These are phyloP conservation scores for Durio zibethinus DNA, from an alignment of 345 rosid genomes.

Conservation along the genomic window DNA sequence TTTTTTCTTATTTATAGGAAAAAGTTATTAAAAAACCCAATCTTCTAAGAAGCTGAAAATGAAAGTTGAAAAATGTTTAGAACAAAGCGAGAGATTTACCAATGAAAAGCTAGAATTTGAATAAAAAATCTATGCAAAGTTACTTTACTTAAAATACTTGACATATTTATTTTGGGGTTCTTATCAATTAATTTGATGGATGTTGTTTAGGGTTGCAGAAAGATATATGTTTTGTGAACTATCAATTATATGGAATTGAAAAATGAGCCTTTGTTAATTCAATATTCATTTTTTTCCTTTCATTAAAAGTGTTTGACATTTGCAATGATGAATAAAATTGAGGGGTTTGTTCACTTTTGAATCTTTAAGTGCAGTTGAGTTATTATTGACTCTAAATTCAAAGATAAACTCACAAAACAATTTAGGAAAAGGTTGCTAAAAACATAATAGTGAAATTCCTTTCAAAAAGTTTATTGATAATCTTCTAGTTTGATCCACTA, in stretches of 20 bases:
- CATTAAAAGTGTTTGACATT: no score
- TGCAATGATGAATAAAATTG: no score
- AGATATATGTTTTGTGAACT: constrained; percentile 75
- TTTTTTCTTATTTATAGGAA: constrained; percentile 50
- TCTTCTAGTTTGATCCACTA: constrained; percentile 12
- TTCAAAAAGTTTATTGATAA: neutral
- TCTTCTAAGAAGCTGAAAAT: constrained; percentile 57
- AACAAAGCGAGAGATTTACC: constrained; percentile 57
- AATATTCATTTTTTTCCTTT: neutral
- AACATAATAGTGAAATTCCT: no score
- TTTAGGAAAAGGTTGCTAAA: no score
- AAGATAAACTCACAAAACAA: no score
- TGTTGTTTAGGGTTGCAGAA: constrained; percentile 39
- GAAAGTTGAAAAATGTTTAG: constrained; percentile 81
- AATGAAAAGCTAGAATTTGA: constrained; percentile 69
- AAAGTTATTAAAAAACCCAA: constrained; percentile 66
- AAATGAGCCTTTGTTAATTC: constrained; percentile 40
- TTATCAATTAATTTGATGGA: neutral
- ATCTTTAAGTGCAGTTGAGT: no score
- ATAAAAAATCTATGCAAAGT: constrained; percentile 73
- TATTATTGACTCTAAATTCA: no score
- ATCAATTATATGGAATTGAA: constrained; percentile 79
- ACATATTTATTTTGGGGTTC: neutral
- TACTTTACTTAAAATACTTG: constrained; percentile 9
- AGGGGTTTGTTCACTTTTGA: no score